Conservation (phyloP, 495 filamentous ascomycete species). For the Elaphomyces granulatus region DNA sequence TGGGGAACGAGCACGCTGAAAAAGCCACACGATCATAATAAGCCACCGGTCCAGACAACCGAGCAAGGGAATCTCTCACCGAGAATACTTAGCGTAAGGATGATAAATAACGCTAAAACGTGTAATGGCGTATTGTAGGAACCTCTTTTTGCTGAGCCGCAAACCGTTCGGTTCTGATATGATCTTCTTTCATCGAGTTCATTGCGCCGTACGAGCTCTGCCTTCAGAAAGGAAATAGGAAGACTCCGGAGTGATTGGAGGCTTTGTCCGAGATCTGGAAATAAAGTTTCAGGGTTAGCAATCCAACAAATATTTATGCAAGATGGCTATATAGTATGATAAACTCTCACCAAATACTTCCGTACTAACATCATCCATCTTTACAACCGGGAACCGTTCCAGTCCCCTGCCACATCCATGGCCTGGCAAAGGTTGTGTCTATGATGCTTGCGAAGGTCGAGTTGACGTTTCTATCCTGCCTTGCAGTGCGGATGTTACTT, state of each 20-base stretch:
- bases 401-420: too few species aligned
- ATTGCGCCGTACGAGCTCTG: slow-evolving; percentile 21
- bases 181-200: background rate
- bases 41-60: background rate
- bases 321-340: too few species aligned
- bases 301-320: too few species aligned
- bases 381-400: too few species aligned
- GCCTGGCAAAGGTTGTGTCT: too few species aligned
- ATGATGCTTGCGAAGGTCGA: too few species aligned
- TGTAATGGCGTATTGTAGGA: slow-evolving; percentile 54
- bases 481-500: too few species aligned
- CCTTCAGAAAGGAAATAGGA: slow-evolving; percentile 19
- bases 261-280: slow-evolving; percentile 16
- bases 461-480: too few species aligned
- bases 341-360: too few species aligned
- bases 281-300: too few species aligned
- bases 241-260: slow-evolving; percentile 15
- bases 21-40: slow-evolving; percentile 2
- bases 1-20: slow-evolving; percentile 39
- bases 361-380: too few species aligned
- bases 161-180: slow-evolving; percentile 11
- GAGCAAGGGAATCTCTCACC: slow-evolving; percentile 31
- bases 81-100: slow-evolving; percentile 55
- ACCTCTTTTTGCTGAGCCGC: slow-evolving; percentile 45
- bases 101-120: slow-evolving; percentile 64